A percentile compares a stretch with the other conserved stretches of the same genome.
These are phyloP conservation scores for Rhododendron kiyosumense DNA, from an alignment of 148 eudicot genomes.

Conservation along the genomic window DNA sequence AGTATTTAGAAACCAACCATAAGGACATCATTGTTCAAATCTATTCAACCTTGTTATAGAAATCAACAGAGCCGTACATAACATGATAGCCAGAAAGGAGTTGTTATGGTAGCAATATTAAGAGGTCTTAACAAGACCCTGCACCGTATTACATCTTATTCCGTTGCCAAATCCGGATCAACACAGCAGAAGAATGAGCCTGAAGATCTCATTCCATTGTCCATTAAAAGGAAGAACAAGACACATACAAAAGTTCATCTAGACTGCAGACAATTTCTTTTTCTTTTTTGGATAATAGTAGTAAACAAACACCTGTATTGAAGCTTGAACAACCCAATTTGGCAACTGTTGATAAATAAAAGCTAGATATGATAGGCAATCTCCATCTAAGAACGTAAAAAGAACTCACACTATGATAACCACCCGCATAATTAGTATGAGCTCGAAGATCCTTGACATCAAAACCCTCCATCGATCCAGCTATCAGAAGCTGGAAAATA, in stretches of 20 bases:
- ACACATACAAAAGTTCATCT: neutral
- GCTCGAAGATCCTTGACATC: conserved; percentile 75
- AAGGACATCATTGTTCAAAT: neutral
- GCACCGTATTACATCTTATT: neutral
- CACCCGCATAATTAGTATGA: conserved; percentile 81
- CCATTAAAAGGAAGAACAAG: neutral
- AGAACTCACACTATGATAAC: conserved; percentile 72
- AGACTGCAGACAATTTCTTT: neutral
- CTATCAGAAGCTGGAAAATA: conserved; percentile 65
- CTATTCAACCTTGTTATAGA: neutral
- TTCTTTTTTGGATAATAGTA: neutral
- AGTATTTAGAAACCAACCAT: neutral
- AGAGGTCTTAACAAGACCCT: neutral
- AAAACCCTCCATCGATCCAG: conserved; percentile 85
- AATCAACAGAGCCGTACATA: neutral
- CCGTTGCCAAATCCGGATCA: neutral
- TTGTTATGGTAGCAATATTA: neutral
- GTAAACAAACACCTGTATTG: neutral
- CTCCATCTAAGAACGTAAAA: neutral
- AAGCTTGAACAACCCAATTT: neutral
- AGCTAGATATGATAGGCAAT: neutral
- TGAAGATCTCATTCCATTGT: too few species aligned
- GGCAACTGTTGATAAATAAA: neutral
- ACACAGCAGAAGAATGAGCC: neutral
- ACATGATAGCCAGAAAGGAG: neutral